Evolutionary conservation across 148 eudicot genomes (phyloP), one percentile per base, ranked within the genome.

Genomic region (Selenicereus undatus): DNA sequence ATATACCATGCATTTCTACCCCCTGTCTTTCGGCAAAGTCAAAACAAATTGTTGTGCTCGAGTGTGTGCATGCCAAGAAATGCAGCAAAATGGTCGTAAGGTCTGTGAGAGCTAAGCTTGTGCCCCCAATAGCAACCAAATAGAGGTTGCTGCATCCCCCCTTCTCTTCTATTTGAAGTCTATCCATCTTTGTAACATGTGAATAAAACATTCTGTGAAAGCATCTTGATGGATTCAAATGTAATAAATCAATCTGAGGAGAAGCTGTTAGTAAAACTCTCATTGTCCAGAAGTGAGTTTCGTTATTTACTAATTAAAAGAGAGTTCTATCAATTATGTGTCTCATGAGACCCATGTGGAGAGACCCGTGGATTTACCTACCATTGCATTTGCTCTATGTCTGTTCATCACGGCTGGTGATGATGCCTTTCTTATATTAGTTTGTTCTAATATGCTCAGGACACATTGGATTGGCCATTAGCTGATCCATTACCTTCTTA

Each of bases 401-500:
- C 43, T 42, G 52, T 73, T 5, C 18, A 26, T 42, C 54, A 42
- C 22, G 0, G 20, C 1, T 35, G 11, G 29, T 50, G 7, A n/a
- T 35, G 58, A 80, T 71, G 70, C 54, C 21, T 43, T 84, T 66
- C 39, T 81, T 43, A 76, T 20, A 62, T 39, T 66, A 16, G 29
- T 62, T 58, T 48, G 11, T 43, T 21, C 71, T 52, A 80, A 22
- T 76, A 76, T 91, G 74, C 74, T 58, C 88, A 96, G 99, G 92
- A 91, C 79, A 86, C 93, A 39, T 68, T 81, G 32, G 68, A 88
- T 64, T 97, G 99, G 99, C 99, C 97, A 64, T 82, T 97, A 81
- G 89, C 91, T 75, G 90, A 88, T 65, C 98, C 99, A 9, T 71
- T 97, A 85, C 99, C 99, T 70, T 97, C 99, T 71, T 97, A 97